These are phyloP conservation scores for Symbiodinium natans DNA, from an alignment of 73 alveolate genomes.

Conservation along the genomic window DNA sequence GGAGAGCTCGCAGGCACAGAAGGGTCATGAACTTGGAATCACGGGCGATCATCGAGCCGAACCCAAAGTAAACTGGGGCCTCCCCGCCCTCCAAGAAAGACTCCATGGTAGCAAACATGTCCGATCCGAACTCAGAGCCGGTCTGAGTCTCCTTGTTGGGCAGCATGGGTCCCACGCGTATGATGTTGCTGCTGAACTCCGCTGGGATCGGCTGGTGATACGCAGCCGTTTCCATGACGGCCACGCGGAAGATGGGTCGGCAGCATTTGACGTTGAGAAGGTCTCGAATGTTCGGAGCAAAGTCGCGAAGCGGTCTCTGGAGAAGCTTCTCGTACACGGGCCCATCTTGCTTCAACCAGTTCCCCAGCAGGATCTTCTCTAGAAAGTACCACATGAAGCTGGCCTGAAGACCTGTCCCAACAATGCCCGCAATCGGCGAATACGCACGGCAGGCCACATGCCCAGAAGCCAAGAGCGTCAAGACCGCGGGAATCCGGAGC, in stretches of 20 bases:
- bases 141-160: not conserved
- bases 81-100: constrained; percentile 16
- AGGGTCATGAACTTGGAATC: constrained; percentile 54
- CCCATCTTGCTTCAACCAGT: not conserved
- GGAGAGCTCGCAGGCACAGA: constrained; percentile 38
- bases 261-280: not conserved
- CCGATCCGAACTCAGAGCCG: constrained; percentile 20
- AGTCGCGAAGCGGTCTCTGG: not conserved
- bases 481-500: not conserved
- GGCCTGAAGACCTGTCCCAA: no score
- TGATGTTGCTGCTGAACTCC: not conserved
- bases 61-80: constrained; percentile 63
- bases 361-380: not conserved
- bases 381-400: not conserved
- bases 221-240: no score
- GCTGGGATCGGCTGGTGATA: not conserved
- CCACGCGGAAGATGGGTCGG: no score
- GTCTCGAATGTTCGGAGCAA: not conserved
- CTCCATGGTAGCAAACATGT: not conserved
- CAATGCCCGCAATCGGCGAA: no score
- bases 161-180: not conserved
- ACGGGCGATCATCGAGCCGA: constrained; percentile 38
- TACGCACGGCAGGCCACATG: no score
- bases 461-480: no score
- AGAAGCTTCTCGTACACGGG: not conserved